Conservation (phyloP, 1,284 basidiomycete species). For the Stereum hirsutum region DNA sequence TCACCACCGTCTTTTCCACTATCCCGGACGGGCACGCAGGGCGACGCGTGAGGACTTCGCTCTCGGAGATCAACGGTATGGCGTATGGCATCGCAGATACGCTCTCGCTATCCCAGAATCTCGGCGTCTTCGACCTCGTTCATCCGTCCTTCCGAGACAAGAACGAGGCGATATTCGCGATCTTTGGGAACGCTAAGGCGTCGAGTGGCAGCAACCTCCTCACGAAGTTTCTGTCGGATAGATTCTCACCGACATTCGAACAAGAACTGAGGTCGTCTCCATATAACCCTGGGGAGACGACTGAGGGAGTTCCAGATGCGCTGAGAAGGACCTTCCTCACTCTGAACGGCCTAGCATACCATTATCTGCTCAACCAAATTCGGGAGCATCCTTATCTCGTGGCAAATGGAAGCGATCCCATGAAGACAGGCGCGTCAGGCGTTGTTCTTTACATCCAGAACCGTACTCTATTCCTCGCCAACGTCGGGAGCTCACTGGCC, state of each 20-base stretch:
- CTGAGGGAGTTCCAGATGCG: constrained; percentile 71
- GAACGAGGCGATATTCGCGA: constrained; percentile 90
- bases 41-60: constrained; percentile 86
- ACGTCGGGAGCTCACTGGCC: constrained; percentile 84
- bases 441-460: constrained; percentile 82
- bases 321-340: constrained; percentile 80
- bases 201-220: constrained; percentile 54
- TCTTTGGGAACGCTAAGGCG: constrained; percentile 80
- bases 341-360: constrained; percentile 75
- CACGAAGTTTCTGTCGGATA: constrained; percentile 77
- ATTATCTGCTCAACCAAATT: constrained; percentile 41
- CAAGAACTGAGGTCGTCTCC: constrained; percentile 47
- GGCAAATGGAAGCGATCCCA: constrained; percentile 55
- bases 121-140: constrained; percentile 91
- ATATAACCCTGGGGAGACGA: constrained; percentile 38
- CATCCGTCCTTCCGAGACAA: constrained; percentile 81
- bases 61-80: constrained; percentile 89
- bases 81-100: constrained; percentile 96
- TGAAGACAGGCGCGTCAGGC: constrained; percentile 70
- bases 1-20: constrained; percentile 74
- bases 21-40: constrained; percentile 91
- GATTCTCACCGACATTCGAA: constrained; percentile 58
- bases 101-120: constrained; percentile 67
- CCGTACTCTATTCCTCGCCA: constrained; percentile 86
- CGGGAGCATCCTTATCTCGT: constrained; percentile 22